A percentile compares a stretch with the other conserved stretches of the same genome.
Conservation (phyloP, 2,329 filamentous ascomycete species). For the Apiospora aurea region DNA sequence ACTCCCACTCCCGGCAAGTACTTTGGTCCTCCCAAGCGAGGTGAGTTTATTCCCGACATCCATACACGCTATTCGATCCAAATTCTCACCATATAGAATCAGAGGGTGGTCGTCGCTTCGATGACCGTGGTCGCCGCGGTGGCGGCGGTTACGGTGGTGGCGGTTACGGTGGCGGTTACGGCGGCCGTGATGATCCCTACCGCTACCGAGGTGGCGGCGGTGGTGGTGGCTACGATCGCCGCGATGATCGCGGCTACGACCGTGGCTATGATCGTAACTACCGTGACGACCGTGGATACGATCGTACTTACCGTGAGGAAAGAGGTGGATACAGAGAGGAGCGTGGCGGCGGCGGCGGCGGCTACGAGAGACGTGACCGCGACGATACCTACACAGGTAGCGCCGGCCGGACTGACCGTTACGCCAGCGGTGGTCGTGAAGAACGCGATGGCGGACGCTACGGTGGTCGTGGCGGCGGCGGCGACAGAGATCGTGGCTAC, state of each 20-base stretch:
- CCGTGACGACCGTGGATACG: constrained; percentile 51
- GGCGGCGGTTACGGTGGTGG: constrained; percentile 63
- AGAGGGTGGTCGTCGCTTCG: constrained; percentile 55
- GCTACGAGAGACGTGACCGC: constrained; percentile 51
- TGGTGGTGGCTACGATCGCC: constrained; percentile 51
- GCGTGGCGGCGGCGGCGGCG: constrained; percentile 55
- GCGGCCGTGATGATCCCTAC: constrained; percentile 58
- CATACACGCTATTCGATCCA: neutral
- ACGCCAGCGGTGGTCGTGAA: constrained; percentile 33
- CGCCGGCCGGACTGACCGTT: constrained; percentile 43
- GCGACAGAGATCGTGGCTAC: constrained; percentile 58
- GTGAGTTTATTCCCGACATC: constrained; percentile 59
- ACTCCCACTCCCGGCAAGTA: constrained; percentile 99
- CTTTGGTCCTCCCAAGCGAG: constrained; percentile 97
- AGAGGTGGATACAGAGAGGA: constrained; percentile 45
- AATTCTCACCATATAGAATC: constrained; percentile 44
- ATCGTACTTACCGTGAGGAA: constrained; percentile 47
- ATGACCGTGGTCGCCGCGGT: constrained; percentile 49
- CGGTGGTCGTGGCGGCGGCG: constrained; percentile 46
- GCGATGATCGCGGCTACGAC: constrained; percentile 53
- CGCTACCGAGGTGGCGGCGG: constrained; percentile 57
- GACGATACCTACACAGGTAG: constrained; percentile 46
- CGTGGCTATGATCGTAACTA: constrained; percentile 49
- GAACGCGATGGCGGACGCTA: constrained; percentile 30
- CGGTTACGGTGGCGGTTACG: constrained; percentile 63